These are phyloP conservation scores for Neopestalotiopsis clavispora DNA, from an alignment of 2,329 filamentous ascomycete genomes.

Conservation along the genomic window DNA sequence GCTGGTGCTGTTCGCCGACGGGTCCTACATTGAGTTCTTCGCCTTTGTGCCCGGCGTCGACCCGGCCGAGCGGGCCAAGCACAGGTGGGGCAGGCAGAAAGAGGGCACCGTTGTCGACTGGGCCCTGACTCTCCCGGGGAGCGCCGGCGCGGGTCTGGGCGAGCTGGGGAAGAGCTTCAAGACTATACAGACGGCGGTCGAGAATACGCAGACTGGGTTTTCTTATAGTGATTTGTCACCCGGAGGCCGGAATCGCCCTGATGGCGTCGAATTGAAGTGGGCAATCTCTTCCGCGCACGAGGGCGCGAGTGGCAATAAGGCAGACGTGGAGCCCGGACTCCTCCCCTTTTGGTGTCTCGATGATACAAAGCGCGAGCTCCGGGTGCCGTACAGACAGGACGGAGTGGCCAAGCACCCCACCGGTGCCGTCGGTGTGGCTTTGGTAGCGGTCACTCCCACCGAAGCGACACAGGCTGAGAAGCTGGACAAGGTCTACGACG, in stretches of 20 bases:
- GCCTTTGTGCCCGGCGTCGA: conserved; percentile 57
- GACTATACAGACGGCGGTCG: conserved; percentile 42
- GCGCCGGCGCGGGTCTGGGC: conserved; percentile 24
- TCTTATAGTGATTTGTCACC: conserved; percentile 52
- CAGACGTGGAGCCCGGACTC: conserved; percentile 47
- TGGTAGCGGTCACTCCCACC: conserved; percentile 43
- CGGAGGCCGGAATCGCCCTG: conserved; percentile 59
- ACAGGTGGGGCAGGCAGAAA: conserved; percentile 62
- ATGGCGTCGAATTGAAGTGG: conserved; percentile 65
- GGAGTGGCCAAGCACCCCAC: conserved; percentile 53
- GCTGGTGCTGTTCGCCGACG: conserved; percentile 66
- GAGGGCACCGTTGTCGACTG: conserved; percentile 63
- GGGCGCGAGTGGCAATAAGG: conserved; percentile 16
- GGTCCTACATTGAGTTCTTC: conserved; percentile 70
- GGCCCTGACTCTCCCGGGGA: conserved; percentile 54
- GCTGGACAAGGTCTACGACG: conserved; percentile 35
- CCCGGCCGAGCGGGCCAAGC: conserved; percentile 44
- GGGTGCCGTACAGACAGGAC: conserved; percentile 53
- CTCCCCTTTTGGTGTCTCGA: conserved; percentile 73
- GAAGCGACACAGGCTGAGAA: conserved; percentile 22
- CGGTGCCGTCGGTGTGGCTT: conserved; percentile 54
- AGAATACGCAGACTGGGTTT: conserved; percentile 36
- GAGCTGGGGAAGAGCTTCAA: conserved; percentile 32
- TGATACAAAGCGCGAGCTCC: conserved; percentile 56
- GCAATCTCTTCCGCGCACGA: conserved; percentile 52